These are phyloP conservation scores for Penicillium atrosanguineum DNA, from an alignment of 495 filamentous ascomycete genomes.

Conservation along the genomic window DNA sequence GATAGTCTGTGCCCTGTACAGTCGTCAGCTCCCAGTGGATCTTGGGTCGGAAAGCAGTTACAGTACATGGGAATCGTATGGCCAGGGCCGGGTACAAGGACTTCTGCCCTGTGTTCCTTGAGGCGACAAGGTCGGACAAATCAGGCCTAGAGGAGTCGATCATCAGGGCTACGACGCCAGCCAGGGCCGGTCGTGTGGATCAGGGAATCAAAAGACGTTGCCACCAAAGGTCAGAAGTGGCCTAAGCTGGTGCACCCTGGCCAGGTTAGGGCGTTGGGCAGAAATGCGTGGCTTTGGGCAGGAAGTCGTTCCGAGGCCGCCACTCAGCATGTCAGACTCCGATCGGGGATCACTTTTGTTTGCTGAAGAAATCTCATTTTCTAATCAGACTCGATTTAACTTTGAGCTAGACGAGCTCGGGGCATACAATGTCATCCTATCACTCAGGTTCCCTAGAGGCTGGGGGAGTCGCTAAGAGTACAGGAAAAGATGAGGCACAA, in stretches of 20 bases:
- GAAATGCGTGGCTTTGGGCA: conserved; percentile 46
- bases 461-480: too few relatives aligned
- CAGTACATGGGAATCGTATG: not conserved
- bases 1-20: conserved; percentile 24
- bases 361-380: conserved; percentile 12
- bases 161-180: not conserved
- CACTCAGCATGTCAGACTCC: conserved; percentile 25
- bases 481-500: not conserved
- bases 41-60: not conserved
- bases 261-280: conserved; percentile 35
- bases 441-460: too few relatives aligned
- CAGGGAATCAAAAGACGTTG: conserved; percentile 18
- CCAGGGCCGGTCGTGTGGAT: conserved; percentile 18
- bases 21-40: conserved; percentile 13
- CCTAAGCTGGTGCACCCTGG: not conserved
- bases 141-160: conserved; percentile 3
- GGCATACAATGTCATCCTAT: not conserved
- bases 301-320: conserved; percentile 11
- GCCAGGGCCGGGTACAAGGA: not conserved
- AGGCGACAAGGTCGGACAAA: conserved; percentile 1
- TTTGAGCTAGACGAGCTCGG: conserved; percentile 5
- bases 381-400: conserved; percentile 5
- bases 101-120: not conserved
- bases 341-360: conserved; percentile 16
- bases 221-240: conserved; percentile 15